A percentile compares a stretch with the other conserved stretches of the same genome.
Conservation (phyloP, 495 filamentous ascomycete genomes). For the Hypomontagnella submonticulosa region DNA sequence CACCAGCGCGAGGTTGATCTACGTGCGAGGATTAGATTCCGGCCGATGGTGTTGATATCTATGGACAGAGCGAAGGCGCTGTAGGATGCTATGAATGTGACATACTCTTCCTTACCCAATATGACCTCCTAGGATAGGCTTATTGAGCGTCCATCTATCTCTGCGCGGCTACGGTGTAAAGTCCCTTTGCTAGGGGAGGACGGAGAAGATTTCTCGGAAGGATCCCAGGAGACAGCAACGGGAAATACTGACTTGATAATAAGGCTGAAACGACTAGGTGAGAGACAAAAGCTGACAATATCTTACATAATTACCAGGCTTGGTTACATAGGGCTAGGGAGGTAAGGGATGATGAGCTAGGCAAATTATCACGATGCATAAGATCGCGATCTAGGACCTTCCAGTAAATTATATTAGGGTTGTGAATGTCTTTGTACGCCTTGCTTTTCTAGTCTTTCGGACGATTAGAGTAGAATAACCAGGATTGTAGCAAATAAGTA, state of each 20-base stretch:
- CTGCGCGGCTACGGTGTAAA: no score
- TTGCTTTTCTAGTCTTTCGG: neutral
- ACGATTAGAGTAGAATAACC: constrained; percentile 7
- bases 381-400: constrained; percentile 42
- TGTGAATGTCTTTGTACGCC: neutral
- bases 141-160: no score
- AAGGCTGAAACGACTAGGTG: constrained; percentile 38
- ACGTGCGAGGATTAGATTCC: constrained; percentile 7
- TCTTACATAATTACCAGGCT: constrained; percentile 29
- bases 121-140: no score
- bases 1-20: constrained; percentile 4
- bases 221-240: constrained; percentile 9
- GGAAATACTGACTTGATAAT: constrained; percentile 10
- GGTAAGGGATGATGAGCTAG: constrained; percentile 18
- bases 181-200: constrained; percentile 3
- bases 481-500: neutral
- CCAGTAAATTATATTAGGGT: constrained; percentile 16
- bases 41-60: constrained; percentile 2
- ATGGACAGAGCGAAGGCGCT: constrained; percentile 1
- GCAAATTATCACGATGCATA: constrained; percentile 36
- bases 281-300: constrained; percentile 17
- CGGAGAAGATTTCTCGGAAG: constrained; percentile 1
- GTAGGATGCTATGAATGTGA: neutral
- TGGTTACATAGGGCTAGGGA: constrained; percentile 19
- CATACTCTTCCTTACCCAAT: no score